These are phyloP conservation scores for Stygiomarasmius scandens DNA, from an alignment of 1,284 basidiomycete genomes.

Conservation along the genomic window DNA sequence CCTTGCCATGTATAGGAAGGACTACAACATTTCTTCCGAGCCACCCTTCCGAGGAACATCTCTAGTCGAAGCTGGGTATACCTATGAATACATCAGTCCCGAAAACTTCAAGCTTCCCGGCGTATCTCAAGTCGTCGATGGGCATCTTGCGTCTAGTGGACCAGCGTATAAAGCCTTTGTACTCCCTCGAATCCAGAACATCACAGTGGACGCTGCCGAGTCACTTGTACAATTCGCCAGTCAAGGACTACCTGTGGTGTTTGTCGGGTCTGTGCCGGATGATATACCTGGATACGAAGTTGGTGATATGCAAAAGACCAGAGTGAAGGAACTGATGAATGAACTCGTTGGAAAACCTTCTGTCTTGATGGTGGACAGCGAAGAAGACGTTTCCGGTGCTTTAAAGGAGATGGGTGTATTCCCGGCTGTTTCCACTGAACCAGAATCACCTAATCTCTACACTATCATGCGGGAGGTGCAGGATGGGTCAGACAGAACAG, in stretches of 20 bases:
- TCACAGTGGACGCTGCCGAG: conserved; percentile 20
- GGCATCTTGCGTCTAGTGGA: conserved; percentile 15
- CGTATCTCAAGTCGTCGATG: conserved; percentile 13
- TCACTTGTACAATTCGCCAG: conserved; percentile 15
- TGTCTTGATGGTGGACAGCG: conserved; percentile 14
- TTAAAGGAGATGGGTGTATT: conserved; percentile 17
- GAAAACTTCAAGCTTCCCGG: conserved; percentile 22
- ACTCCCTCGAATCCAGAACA: conserved; percentile 14
- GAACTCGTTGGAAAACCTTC: conserved; percentile 13
- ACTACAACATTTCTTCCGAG: conserved; percentile 12
- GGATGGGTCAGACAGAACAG: conserved; percentile 1
- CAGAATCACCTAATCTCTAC: conserved; percentile 12
- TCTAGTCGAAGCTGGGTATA: conserved; percentile 16
- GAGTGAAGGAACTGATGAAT: conserved; percentile 18
- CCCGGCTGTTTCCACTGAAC: conserved; percentile 14
- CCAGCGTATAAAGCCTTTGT: conserved; percentile 23
- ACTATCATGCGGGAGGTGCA: conserved; percentile 15
- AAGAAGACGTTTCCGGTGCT: conserved; percentile 11
- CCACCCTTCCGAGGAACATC: conserved; percentile 19
- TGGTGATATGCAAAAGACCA: conserved; percentile 11
- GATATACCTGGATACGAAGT: conserved; percentile 21
- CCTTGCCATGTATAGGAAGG: conserved; percentile 19
- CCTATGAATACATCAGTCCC: conserved; percentile 23
- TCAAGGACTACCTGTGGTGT: conserved; percentile 17
- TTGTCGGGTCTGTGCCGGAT: conserved; percentile 14